Evolutionary conservation across 2,329 filamentous ascomycete species (phyloP).

Genomic region (Trichoderma cornu-damae): DNA sequence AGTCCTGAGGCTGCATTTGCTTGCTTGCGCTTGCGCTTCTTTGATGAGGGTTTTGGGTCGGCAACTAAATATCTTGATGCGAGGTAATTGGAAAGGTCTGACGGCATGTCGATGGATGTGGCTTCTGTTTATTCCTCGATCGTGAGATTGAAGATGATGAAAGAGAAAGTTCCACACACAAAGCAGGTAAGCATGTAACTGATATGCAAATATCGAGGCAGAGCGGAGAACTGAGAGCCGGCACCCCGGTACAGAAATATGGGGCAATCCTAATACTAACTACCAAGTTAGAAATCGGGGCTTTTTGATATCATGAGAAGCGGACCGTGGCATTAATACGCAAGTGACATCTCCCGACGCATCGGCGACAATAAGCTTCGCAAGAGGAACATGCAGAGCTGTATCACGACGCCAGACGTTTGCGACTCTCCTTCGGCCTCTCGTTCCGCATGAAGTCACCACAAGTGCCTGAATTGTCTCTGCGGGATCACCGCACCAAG

Average conservation of each 20-base stretch:
- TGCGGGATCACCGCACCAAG: slow-evolving; percentile 22
- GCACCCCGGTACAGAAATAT: slow-evolving; percentile 20
- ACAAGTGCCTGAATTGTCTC: slow-evolving; percentile 11
- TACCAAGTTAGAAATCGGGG: slow-evolving; percentile 9
- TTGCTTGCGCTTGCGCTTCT: slow-evolving; percentile 61
- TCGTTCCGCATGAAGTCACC: slow-evolving; percentile 20
- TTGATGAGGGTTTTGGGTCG: slow-evolving; percentile 48
- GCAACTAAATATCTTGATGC: slow-evolving; percentile 80
- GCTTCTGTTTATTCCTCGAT: not conserved
- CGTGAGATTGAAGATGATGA: not conserved
- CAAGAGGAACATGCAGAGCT: slow-evolving; percentile 30
- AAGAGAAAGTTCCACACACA: not conserved
- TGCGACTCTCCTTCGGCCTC: slow-evolving; percentile 20
- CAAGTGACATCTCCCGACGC: slow-evolving; percentile 4
- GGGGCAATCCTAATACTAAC: slow-evolving; percentile 12
- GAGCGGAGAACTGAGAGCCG: slow-evolving; percentile 3
- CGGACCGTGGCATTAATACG: slow-evolving; percentile 6
- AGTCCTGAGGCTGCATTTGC: slow-evolving; percentile 45
- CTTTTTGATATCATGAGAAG: slow-evolving; percentile 11
- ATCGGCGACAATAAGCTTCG: not conserved
- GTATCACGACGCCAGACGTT: slow-evolving; percentile 22
- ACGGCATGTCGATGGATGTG: slow-evolving; percentile 39
- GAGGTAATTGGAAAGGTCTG: slow-evolving; percentile 74
- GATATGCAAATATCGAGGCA: slow-evolving; percentile 26
- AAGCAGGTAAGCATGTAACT: not conserved